Evolutionary conservation across 2,329 filamentous ascomycete genomes (phyloP).

Genomic region (Hypoxylon sp.): DNA sequence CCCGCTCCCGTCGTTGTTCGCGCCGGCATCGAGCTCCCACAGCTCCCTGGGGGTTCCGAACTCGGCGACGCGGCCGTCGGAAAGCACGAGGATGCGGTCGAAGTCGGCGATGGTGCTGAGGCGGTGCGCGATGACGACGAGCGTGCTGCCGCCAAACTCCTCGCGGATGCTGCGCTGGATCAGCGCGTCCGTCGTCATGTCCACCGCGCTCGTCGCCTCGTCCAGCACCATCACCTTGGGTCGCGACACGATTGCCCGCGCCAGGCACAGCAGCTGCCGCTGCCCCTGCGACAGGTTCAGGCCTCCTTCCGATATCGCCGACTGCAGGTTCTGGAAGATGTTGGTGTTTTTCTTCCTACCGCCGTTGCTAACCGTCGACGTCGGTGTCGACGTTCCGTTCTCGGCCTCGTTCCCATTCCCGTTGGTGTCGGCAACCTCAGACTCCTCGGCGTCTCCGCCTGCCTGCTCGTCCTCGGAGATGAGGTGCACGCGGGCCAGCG

Average conservation of each 20-base stretch:
- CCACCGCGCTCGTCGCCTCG: constrained; percentile 80
- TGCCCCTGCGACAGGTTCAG: constrained; percentile 80
- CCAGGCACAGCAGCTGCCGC: constrained; percentile 77
- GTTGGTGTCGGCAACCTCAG: not conserved
- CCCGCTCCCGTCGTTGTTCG: not conserved
- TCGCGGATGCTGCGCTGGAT: constrained; percentile 78
- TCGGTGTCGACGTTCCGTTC: constrained; percentile 51
- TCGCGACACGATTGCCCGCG: constrained; percentile 73
- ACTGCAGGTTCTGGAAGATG: constrained; percentile 68
- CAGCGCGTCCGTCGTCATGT: constrained; percentile 77
- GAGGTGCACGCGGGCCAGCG: constrained; percentile 75
- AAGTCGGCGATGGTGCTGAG: constrained; percentile 81
- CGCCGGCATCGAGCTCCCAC: constrained; percentile 51
- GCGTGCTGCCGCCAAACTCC: constrained; percentile 70
- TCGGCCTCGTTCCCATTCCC: constrained; percentile 45
- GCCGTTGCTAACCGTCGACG: constrained; percentile 43
- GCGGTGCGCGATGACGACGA: constrained; percentile 79
- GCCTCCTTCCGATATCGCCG: constrained; percentile 73
- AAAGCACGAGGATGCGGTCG: constrained; percentile 75
- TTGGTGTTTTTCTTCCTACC: constrained; percentile 63
- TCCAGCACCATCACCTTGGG: constrained; percentile 83
- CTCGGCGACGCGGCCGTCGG: constrained; percentile 72
- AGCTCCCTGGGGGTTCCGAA: constrained; percentile 71
- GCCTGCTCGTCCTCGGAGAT: constrained; percentile 51
- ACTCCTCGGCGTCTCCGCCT: not conserved